A percentile compares a stretch with the other conserved stretches of the same genome.
These are phyloP conservation scores for Phaeodactylum tricornutum DNA, from an alignment of 108 stramenopile species.

Conservation along the genomic window DNA sequence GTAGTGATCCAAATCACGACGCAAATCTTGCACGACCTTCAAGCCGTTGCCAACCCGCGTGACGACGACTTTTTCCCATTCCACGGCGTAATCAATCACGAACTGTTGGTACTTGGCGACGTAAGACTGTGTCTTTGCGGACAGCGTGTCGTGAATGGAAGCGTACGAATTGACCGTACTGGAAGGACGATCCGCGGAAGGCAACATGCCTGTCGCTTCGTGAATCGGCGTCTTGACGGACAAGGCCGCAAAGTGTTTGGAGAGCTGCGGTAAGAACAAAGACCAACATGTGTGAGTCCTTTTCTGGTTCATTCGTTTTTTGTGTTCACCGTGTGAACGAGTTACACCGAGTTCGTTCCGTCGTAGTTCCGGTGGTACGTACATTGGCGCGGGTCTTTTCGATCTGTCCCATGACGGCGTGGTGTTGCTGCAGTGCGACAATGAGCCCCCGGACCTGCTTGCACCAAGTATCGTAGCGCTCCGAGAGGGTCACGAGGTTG, in stretches of 20 bases:
- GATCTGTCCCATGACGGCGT: conserved; percentile 20
- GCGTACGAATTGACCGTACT: conserved; percentile 23
- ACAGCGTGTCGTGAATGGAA: conserved; percentile 19
- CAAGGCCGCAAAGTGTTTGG: conserved; percentile 24
- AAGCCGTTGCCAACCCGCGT: conserved; percentile 37
- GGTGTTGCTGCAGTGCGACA: conserved; percentile 16
- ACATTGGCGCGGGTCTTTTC: conserved; percentile 20
- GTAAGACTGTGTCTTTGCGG: conserved; percentile 38
- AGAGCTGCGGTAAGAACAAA: conserved; percentile 27
- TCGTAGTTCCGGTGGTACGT: conserved; percentile 11
- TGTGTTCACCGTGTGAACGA: not conserved
- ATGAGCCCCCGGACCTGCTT: conserved; percentile 26
- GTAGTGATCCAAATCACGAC: conserved; percentile 72
- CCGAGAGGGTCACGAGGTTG: conserved; percentile 28
- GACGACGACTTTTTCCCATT: conserved; percentile 70
- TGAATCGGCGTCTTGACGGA: conserved; percentile 23
- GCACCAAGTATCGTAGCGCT: conserved; percentile 25
- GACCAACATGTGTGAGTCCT: not conserved
- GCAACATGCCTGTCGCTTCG: conserved; percentile 12
- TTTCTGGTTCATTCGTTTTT: not conserved
- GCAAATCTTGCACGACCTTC: conserved; percentile 53
- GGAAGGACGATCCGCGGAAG: conserved; percentile 14
- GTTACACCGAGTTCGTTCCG: too few species aligned
- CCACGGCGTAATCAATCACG: conserved; percentile 60
- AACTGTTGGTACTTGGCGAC: conserved; percentile 49